phyloP scores from a whole-genome alignment of 345 rosid genomes.

The Euclidium syriacum region DNA sequence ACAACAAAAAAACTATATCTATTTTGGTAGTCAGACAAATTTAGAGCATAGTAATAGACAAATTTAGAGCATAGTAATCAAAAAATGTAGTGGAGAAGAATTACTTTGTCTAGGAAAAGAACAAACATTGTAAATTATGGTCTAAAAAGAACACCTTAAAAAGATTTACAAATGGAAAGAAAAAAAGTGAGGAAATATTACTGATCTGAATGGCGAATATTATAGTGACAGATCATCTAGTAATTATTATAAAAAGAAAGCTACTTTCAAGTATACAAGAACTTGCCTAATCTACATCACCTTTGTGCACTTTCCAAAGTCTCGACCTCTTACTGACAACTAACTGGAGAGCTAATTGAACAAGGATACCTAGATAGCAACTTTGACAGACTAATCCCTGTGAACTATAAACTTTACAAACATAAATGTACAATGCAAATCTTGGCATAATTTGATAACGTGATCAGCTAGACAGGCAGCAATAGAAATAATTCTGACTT shows the following conservation, averaged over 20 bases:
- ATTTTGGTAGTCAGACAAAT: background rate
- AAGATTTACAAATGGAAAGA: background rate
- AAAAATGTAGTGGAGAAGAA: background rate
- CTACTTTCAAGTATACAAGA: background rate
- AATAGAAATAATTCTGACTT: background rate
- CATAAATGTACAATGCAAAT: background rate
- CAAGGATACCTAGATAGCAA: background rate
- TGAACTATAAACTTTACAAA: background rate
- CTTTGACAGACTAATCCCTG: background rate
- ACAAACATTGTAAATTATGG: background rate
- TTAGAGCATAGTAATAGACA: too few species aligned
- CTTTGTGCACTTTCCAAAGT: background rate
- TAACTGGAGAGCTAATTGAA: background rate
- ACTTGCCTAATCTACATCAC: background rate
- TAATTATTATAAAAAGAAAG: background rate
- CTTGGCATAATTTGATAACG: background rate
- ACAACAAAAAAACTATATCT: background rate
- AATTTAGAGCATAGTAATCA: background rate
- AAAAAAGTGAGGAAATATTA: background rate
- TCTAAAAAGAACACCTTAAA: background rate
- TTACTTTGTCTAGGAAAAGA: background rate
- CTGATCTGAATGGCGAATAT: background rate
- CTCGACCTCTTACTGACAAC: background rate
- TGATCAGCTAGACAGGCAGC: background rate
- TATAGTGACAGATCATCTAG: background rate